phyloP scores from a whole-genome alignment of 495 filamentous ascomycete genomes.

The Trichoderma gamsii region DNA sequence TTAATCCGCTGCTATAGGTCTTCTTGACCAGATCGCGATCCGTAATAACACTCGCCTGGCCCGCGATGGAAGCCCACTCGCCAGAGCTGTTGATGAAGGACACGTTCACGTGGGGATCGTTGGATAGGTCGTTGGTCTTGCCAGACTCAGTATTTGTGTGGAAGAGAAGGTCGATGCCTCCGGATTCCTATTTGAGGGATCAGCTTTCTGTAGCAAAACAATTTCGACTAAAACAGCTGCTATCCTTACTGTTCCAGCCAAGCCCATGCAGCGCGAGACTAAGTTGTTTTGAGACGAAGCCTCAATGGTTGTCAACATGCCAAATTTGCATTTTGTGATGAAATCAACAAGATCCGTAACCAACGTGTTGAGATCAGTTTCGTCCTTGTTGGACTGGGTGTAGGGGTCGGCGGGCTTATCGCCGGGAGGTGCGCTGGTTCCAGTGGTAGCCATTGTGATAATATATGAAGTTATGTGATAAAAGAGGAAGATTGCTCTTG shows the following conservation, averaged over 20 bases:
- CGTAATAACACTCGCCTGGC: slow-evolving; percentile 58
- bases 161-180: slow-evolving; percentile 83
- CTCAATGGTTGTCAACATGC: slow-evolving; percentile 66
- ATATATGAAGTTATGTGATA: neutral
- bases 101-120: slow-evolving; percentile 76
- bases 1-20: slow-evolving; percentile 69
- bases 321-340: slow-evolving; percentile 66
- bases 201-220: neutral
- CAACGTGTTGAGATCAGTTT: slow-evolving; percentile 65
- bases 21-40: slow-evolving; percentile 64
- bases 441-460: slow-evolving; percentile 41
- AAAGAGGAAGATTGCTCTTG: neutral
- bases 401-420: slow-evolving; percentile 67
- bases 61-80: slow-evolving; percentile 72
- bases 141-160: slow-evolving; percentile 89
- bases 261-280: slow-evolving; percentile 80
- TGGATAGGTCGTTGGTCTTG: slow-evolving; percentile 77
- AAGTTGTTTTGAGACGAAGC: slow-evolving; percentile 48
- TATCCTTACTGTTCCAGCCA: slow-evolving; percentile 68
- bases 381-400: slow-evolving; percentile 62
- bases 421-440: slow-evolving; percentile 59
- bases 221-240: neutral
- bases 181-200: slow-evolving; percentile 51
- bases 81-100: slow-evolving; percentile 74
- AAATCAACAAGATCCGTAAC: slow-evolving; percentile 68